Evolutionary conservation across 208 protist species (phyloP).

Genomic region (Trichomonas tenax): DNA sequence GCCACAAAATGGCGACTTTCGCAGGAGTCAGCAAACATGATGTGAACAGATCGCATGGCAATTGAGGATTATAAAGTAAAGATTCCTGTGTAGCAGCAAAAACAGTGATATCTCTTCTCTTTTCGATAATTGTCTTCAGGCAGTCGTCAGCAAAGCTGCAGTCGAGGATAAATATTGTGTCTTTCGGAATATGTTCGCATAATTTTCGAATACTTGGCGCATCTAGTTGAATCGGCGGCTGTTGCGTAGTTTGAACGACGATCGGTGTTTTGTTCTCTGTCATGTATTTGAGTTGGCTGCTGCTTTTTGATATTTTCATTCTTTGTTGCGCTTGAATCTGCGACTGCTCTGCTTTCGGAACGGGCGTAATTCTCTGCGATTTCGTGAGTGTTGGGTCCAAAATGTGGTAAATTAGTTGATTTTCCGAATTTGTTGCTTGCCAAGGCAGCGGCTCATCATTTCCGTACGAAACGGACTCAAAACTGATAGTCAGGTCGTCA

Average conservation of each 20-base stretch:
- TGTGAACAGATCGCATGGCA: background rate
- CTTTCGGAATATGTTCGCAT: background rate
- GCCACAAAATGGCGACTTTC: background rate
- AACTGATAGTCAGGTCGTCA: background rate
- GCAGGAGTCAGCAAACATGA: background rate
- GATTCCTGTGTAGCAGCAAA: background rate
- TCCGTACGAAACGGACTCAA: background rate
- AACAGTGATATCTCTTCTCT: background rate
- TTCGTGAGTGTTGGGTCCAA: background rate
- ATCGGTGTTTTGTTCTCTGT: background rate
- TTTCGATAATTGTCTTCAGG: background rate
- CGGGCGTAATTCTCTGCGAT: background rate
- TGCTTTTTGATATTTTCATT: background rate
- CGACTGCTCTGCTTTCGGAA: background rate
- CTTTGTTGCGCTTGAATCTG: background rate
- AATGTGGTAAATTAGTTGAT: background rate
- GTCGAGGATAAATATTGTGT: background rate
- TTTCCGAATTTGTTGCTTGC: background rate
- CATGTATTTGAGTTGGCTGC: background rate
- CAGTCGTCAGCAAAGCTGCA: background rate
- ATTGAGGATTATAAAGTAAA: background rate
- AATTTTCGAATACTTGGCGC: background rate
- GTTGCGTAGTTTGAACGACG: background rate
- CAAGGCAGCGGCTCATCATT: background rate
- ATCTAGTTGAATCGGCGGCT: background rate